Conservation (phyloP, 768 basidiomycete genomes). For the Mycena haematopus region DNA sequence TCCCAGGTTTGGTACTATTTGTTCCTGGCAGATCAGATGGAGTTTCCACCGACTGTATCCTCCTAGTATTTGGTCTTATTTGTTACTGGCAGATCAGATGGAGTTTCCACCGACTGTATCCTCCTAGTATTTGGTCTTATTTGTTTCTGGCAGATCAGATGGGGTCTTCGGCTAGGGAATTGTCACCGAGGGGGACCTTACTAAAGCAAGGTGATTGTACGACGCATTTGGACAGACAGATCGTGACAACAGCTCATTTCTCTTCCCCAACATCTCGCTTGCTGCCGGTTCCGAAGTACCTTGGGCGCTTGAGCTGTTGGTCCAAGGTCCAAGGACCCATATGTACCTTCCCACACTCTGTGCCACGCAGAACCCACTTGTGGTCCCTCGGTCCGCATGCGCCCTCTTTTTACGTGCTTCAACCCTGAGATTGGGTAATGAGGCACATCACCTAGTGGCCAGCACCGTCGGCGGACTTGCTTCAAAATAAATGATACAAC, state of each 20-base stretch:
- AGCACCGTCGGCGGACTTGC: slow-evolving; percentile 20
- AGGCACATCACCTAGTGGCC: slow-evolving; percentile 18
- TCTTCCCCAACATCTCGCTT: not conserved
- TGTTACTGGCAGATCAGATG: too few species aligned
- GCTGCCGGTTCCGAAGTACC: not conserved
- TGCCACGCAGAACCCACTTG: not conserved
- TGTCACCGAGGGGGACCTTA: too few species aligned
- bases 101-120: too few species aligned
- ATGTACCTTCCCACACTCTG: slow-evolving; percentile 1
- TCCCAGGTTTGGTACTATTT: too few species aligned
- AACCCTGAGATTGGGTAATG: slow-evolving; percentile 19
- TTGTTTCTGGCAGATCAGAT: too few species aligned
- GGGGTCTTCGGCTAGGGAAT: too few species aligned
- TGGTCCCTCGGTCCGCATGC: not conserved
- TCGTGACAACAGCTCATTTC: not conserved
- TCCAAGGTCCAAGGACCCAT: slow-evolving; percentile 20
- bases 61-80: too few species aligned
- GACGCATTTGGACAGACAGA: not conserved
- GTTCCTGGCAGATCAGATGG: too few species aligned
- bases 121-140: too few species aligned
- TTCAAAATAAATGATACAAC: not conserved
- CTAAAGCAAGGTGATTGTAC: too few species aligned
- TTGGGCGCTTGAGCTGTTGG: not conserved
- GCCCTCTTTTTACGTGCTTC: slow-evolving; percentile 7
- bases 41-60: too few species aligned